Base-by-base conservation (phyloP, 2,329 filamentous ascomycete species). In the Neofusicoccum umdonicola region DNA sequence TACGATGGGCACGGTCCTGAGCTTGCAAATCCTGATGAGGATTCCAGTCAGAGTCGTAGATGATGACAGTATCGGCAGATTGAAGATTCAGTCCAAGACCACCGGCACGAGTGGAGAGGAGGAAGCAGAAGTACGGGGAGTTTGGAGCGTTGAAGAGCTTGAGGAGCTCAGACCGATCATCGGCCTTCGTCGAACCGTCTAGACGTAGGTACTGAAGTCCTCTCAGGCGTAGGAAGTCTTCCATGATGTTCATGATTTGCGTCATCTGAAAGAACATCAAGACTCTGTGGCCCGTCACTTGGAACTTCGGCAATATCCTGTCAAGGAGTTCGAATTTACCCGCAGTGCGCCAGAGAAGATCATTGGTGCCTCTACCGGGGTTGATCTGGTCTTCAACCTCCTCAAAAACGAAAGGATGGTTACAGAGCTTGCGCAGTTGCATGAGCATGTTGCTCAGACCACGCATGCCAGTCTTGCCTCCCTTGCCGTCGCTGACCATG, bases 191-290 rank as follows among this genome's bases (percentile, higher is more conserved):
- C 0, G 93, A 95, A 82, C 95, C 95, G 73, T 99, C 95, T 66
- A 99, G 84, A 76, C 95, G 93, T 69, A 99, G 84, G 76, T 96
- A 99, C 73, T 90, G 85, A 70, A 97, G 84, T 52, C 89, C 90
- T 68, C 92, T 87, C 73, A 92, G 90, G 3, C 94, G 90, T 67
- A 99, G 80, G 77, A 96, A 99, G 76, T 99, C 95, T 72, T 99
- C 95, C 95, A 99, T 98, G 73, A 99, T 99, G 79, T 99, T 97
- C 95, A 99, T 99, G 76, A 99, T 99, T 67, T 96, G 93, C 3
- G 95, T 99, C 95, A 99, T 99, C 78, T 99, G 95, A 85, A 99
- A 99, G 86, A 99, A 99, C 91, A 99, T 98, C 77, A 99, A 84
- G 34, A 98, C 93, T 78, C 95, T 90, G 86, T 99, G 95, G 15